Evolutionary conservation across 345 rosid genomes (phyloP), one percentile per base, ranked within the genome.

Genomic region (Populus pruinosa): DNA sequence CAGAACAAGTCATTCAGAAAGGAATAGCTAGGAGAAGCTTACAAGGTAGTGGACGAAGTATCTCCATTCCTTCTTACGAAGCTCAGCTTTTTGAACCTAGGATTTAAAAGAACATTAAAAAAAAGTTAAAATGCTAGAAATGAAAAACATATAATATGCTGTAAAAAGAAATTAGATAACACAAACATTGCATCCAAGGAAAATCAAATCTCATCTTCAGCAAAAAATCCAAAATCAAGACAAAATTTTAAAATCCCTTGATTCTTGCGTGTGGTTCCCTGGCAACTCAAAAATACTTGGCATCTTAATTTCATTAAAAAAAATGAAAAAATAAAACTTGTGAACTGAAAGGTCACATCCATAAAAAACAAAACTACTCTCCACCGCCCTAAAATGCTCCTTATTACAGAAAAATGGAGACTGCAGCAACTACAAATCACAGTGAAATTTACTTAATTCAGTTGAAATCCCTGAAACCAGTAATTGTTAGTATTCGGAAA

Each of bases 1-100:
- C 2, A 69, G 31, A 77, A 72, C 77, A 67, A 6, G 7, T 38
- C 27, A n/a, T 3, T 49, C 49, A 12, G 16, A 70, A 23, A 33
- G 16, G 29, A 25, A 43, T 20, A 33, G 3, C 2, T 73, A 38
- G 21, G 39, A 64, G 12, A 43, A 77, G 68, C 99, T 90, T 85
- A 94, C 98, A 61, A 94, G 97, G 85, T 96, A 96, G 82, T 94
- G 99, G 79, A 94, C 99, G 82, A 89, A 92, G 87, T 90, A 96
- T 87, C 82, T 87, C 97, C 99, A 89, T 75, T 96, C 99, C 83
- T 94, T 92, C 85, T 91, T 96, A 17, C 98, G 92, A 56, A 89
- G 85, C 86, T 93, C 98, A 41, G 87, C 92, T 74, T 89, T 92
- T 83, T 93, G 97, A 84, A 96, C 89, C 99, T 96, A 81, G 73